Evolutionary conservation across 2,329 filamentous ascomycete species (phyloP).

Genomic region (Nectriaceae sp.): DNA sequence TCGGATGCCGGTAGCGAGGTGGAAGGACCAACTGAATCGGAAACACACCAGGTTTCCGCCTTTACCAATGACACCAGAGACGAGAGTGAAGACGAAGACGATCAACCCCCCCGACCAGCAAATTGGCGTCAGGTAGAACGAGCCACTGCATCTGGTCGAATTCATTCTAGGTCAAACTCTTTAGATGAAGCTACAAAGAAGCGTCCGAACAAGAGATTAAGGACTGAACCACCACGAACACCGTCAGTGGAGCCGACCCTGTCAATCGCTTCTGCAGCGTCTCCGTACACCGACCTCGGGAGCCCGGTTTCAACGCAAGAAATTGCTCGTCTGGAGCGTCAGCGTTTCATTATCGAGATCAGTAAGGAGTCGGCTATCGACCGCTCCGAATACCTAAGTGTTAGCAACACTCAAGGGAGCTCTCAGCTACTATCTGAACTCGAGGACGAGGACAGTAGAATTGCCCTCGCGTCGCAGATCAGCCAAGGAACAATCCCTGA

Average conservation of each 20-base stretch:
- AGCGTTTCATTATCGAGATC: conserved; percentile 28
- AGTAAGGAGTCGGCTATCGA: conserved; percentile 35
- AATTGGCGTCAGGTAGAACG: too few species aligned
- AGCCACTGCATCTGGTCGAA: too few species aligned
- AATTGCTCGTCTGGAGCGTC: not conserved
- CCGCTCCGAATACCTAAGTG: conserved; percentile 36
- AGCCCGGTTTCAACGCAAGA: conserved; percentile 8
- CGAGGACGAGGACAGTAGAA: conserved; percentile 36
- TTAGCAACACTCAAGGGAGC: conserved; percentile 32
- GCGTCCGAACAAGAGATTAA: too few species aligned
- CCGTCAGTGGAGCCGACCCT: conserved; percentile 33
- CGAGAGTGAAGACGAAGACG: conserved; percentile 17
- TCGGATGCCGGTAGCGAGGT: too few species aligned
- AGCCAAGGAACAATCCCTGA: conserved; percentile 45
- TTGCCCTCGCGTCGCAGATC: conserved; percentile 31
- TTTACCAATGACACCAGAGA: too few species aligned
- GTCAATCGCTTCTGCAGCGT: conserved; percentile 31
- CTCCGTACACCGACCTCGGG: conserved; percentile 22
- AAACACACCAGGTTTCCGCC: too few species aligned
- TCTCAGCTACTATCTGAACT: conserved; percentile 33
- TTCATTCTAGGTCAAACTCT: too few species aligned
- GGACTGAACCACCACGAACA: conserved; percentile 25
- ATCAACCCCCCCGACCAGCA: conserved; percentile 29
- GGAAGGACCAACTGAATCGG: too few species aligned
- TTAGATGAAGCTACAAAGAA: too few species aligned